phyloP scores from a whole-genome alignment of 2,329 filamentous ascomycete genomes.

The Talaromyces sp. region DNA sequence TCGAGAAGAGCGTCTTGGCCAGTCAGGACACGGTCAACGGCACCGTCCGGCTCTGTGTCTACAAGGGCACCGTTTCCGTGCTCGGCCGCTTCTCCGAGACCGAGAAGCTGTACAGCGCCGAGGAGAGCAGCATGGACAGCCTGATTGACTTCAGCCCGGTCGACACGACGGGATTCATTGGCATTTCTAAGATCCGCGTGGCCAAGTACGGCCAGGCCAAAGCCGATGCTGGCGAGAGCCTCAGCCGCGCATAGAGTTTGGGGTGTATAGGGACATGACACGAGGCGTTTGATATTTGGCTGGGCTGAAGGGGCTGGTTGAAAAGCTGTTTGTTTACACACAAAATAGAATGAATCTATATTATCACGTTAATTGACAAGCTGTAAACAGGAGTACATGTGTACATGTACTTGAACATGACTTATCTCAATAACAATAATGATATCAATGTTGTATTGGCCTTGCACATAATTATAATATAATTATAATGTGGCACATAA shows the following conservation, averaged over 20 bases:
- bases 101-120: conserved; percentile 65
- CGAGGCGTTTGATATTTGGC: neutral
- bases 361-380: neutral
- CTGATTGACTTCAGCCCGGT: conserved; percentile 63
- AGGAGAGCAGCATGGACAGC: conserved; percentile 66
- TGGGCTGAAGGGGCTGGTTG: neutral
- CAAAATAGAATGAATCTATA: neutral
- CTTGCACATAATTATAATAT: too few species aligned
- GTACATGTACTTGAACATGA: neutral
- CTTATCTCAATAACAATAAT: too few species aligned
- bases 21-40: conserved; percentile 55
- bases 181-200: conserved; percentile 24
- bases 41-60: conserved; percentile 57
- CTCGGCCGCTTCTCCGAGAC: conserved; percentile 55
- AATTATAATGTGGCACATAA: too few species aligned
- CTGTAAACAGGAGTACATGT: neutral
- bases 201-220: conserved; percentile 40
- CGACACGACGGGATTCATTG: conserved; percentile 62
- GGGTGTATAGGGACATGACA: neutral
- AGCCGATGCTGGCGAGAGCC: conserved; percentile 29
- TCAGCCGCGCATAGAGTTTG: conserved; percentile 12
- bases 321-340: neutral
- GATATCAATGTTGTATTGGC: too few species aligned
- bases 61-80: conserved; percentile 61
- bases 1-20: conserved; percentile 60